Evolutionary conservation across 495 filamentous ascomycete species (phyloP).

Genomic region (Glarea lozoyensis): DNA sequence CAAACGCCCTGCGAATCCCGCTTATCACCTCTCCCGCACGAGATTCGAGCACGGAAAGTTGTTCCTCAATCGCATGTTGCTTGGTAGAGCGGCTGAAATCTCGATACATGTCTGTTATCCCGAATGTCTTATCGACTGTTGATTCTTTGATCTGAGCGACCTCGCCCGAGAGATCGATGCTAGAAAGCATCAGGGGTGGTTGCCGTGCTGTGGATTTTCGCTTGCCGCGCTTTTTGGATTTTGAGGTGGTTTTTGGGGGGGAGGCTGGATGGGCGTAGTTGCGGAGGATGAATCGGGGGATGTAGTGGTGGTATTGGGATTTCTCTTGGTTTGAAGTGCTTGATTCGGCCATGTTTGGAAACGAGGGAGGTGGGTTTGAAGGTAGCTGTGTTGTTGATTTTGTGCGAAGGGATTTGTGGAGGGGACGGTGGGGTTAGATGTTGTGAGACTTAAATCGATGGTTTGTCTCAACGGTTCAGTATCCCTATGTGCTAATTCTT

Average conservation of each 20-base stretch:
- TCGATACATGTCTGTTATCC: constrained; percentile 14
- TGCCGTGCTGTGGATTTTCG: constrained; percentile 7
- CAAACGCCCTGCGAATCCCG: constrained; percentile 10
- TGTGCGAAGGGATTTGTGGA: too few relatives aligned
- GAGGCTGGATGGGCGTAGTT: constrained; percentile 10
- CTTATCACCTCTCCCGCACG: constrained; percentile 7
- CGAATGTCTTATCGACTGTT: constrained; percentile 10
- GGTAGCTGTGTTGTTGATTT: too few relatives aligned
- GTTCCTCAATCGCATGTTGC: constrained; percentile 9
- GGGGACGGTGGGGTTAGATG: too few relatives aligned
- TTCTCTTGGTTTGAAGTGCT: constrained; percentile 1
- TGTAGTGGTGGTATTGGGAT: constrained; percentile 16
- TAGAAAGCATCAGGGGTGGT: constrained; percentile 4
- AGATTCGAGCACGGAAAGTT: constrained; percentile 12
- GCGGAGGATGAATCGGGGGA: constrained; percentile 15
- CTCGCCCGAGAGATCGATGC: constrained; percentile 4
- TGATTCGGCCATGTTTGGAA: constrained; percentile 3
- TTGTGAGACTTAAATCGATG: too few relatives aligned
- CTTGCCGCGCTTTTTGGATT: constrained; percentile 8
- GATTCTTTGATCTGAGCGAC: constrained; percentile 7
- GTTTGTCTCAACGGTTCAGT: too few relatives aligned
- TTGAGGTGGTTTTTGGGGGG: background rate
- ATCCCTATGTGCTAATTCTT: too few relatives aligned
- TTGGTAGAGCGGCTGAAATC: constrained; percentile 7
- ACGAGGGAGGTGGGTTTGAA: too few relatives aligned